Evolutionary conservation across 2,329 filamentous ascomycete genomes (phyloP), one percentile per base, ranked within the genome.

Genomic region (Delphinella strobiligena): DNA sequence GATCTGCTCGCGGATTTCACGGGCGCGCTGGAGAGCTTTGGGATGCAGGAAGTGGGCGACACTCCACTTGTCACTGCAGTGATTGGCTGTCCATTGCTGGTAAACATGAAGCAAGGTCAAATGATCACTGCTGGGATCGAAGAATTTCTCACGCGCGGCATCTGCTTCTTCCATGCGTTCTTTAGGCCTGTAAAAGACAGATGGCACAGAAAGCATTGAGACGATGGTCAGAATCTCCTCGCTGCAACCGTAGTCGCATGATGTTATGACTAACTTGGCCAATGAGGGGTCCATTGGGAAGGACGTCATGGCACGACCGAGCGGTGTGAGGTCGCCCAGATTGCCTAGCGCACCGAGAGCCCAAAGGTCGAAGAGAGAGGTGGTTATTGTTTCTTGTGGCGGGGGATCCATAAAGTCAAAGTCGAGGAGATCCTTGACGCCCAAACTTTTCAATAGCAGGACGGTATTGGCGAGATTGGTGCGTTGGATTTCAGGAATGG

Each of bases 401-500:
- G 91, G 91, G 2, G 91, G 91, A 50, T 98, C 91, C 89, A 98
- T 96, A 52, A 98, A 98, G 58, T 96, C 87, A 54, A 98, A 98
- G 59, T 98, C 89, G 1, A 98, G 65, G 8, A 98, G 69, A 50
- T 98, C 88, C 54, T 85, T 89, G 14, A 98, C 89, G 0, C 91
- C 91, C 1, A 98, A 73, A 0, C 86, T 94, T 56, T 98, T 98
- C 34, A 98, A 72, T 36, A 98, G 75, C 11, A 98, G 70, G 3
- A 98, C 89, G 0, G 88, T 96, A 52, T 96, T 96, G 53, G 86
- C 81, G 2, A 98, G 74, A 52, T 96, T 98, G 0, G 91, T 98
- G 14, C 91, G 76, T 61, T 98, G 91, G 31, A 98, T 96, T 56
- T 98, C 91, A 0, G 91, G 91, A 35, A 98, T 98, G 0, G 91